Conservation (phyloP, 371 early-diverging fungal genomes). For the Neoconidiobolus thromboides region DNA sequence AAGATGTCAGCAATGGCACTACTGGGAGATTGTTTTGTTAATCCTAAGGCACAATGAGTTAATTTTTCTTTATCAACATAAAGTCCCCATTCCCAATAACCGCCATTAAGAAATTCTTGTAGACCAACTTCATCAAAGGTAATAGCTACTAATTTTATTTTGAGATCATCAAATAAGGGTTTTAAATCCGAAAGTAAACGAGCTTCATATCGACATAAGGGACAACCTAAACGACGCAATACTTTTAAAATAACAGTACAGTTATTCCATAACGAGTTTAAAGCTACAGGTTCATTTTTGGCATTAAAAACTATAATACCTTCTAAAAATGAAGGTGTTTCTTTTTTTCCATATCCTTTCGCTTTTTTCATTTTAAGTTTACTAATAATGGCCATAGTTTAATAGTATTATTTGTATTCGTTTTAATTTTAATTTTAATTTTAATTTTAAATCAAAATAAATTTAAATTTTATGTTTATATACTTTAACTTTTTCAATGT, state of each 20-base stretch:
- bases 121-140: slow-evolving; percentile 4
- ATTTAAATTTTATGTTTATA: no score
- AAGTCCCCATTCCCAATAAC: slow-evolving; percentile 6
- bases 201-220: not conserved
- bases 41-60: not conserved
- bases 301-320: not conserved
- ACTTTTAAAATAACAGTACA: not conserved
- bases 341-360: not conserved
- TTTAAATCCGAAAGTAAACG: not conserved
- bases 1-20: not conserved
- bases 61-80: not conserved
- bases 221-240: not conserved
- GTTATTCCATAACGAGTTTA: not conserved
- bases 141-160: slow-evolving; percentile 1
- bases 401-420: no score
- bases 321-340: slow-evolving; percentile 2
- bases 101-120: slow-evolving; percentile 4
- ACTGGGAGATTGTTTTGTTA: not conserved
- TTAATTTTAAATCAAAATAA: no score
- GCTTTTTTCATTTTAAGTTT: not conserved
- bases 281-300: not conserved
- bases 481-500: no score
- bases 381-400: not conserved
- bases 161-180: not conserved
- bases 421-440: no score